Base-by-base conservation (phyloP, 2,329 filamentous ascomycete genomes). In the Lasiodiplodia sp. region DNA sequence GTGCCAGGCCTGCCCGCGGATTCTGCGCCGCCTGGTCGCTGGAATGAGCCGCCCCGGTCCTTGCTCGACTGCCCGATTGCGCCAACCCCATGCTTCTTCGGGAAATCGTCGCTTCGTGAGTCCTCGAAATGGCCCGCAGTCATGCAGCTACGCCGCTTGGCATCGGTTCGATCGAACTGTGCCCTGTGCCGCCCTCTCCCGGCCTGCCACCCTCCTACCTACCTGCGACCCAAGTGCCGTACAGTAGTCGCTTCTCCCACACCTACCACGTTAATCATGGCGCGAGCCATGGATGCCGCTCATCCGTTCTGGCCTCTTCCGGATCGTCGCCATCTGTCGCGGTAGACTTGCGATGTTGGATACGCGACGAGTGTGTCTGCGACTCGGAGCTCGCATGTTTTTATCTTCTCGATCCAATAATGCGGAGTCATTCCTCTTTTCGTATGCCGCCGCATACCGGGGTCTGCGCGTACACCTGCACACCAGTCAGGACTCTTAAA, bases 401-500 rank as follows among this genome's bases (percentile, higher is more conserved):
- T 18, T 47, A 11, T 23, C 56, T 16, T 49, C 25, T 31, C 25
- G 16, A 52, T 52, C 16, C 60, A 52, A 52, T 52, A 64, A 23
- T 38, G 47, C 60, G 60, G 60, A 47, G 28, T 12, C 60, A 38
- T 64, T 64, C 31, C 60, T 64, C 23, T 47, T 52, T 64, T 38
- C n/a, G 60, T 21, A 8, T 44, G 47, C 16, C n/a, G 21, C 60
- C n/a, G n/a, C 60, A 64, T 37, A 1, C 47, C 38, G 47, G 60
- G 60, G 47, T 52, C 12, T 64, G 60, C 60, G 60, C 60, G 60
- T 64, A 52, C 60, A 38, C 47, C 60, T 51, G 31, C 60, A 47
- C 60, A 64, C 60, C 51, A 38, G 47, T 64, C 60, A 64, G 47
- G 60, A 64, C 25, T 38, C 60, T 64, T 64, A 60, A 67, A 28